phyloP scores from a whole-genome alignment of 768 basidiomycete species.

The Russula abietina region DNA sequence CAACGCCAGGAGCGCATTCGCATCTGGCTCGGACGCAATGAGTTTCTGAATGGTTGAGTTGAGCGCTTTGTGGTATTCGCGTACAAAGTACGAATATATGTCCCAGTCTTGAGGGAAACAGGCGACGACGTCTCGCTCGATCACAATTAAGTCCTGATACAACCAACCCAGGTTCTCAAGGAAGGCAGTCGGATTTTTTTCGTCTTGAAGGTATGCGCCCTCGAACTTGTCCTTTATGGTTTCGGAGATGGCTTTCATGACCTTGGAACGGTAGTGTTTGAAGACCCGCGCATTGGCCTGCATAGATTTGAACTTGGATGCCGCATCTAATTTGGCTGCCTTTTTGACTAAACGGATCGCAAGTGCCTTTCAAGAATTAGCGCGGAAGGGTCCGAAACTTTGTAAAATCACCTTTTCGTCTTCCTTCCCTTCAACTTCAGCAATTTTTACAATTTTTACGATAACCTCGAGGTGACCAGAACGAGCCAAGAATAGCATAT shows the following conservation, averaged over 20 bases:
- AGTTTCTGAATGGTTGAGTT: slow-evolving; percentile 68
- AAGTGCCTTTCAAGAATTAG: slow-evolving; percentile 56
- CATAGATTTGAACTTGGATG: slow-evolving; percentile 89
- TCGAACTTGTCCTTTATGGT: slow-evolving; percentile 72
- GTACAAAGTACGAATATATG: slow-evolving; percentile 74
- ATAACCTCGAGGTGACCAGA: slow-evolving; percentile 80
- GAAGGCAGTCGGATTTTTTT: slow-evolving; percentile 64
- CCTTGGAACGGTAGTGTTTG: slow-evolving; percentile 92
- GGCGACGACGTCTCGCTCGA: slow-evolving; percentile 82
- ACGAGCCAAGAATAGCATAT: slow-evolving; percentile 72
- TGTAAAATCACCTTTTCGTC: slow-evolving; percentile 73
- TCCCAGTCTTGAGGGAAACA: slow-evolving; percentile 93
- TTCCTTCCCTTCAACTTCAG: slow-evolving; percentile 86
- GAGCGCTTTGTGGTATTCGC: slow-evolving; percentile 85
- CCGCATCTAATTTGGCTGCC: slow-evolving; percentile 85
- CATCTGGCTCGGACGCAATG: slow-evolving; percentile 71
- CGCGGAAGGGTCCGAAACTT: slow-evolving; percentile 8
- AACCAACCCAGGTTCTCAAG: slow-evolving; percentile 80
- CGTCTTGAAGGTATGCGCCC: slow-evolving; percentile 53
- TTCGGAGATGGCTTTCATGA: slow-evolving; percentile 71
- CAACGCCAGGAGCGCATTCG: slow-evolving; percentile 77
- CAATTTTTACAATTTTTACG: slow-evolving; percentile 88
- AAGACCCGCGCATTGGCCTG: slow-evolving; percentile 88
- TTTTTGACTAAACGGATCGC: slow-evolving; percentile 93
- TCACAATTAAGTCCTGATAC: slow-evolving; percentile 90